These are phyloP conservation scores for Cystobasidium sp. DNA, from an alignment of 1,284 basidiomycete genomes.

Conservation along the genomic window DNA sequence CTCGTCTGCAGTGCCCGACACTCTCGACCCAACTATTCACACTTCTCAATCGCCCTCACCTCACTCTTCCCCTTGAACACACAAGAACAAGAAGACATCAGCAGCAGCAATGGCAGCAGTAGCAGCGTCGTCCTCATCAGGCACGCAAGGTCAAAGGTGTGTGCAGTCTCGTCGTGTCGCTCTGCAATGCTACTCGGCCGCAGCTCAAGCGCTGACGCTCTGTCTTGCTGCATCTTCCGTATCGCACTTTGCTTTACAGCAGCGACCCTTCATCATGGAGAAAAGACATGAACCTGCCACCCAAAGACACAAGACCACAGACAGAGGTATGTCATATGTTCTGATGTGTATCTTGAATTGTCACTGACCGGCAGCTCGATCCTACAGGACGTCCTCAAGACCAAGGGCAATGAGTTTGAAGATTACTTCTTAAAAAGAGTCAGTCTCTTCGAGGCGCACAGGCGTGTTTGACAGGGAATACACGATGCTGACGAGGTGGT, in stretches of 20 bases:
- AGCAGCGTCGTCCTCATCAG: slow-evolving; percentile 17
- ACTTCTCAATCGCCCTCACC: neutral
- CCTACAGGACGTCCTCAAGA: slow-evolving; percentile 79
- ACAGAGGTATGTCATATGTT: slow-evolving; percentile 67
- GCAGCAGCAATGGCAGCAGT: slow-evolving; percentile 19
- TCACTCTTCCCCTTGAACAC: neutral
- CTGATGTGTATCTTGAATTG: neutral
- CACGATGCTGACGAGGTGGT: neutral
- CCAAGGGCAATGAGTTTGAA: slow-evolving; percentile 90
- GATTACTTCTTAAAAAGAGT: slow-evolving; percentile 65
- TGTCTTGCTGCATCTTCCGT: neutral
- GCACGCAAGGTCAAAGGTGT: slow-evolving; percentile 17
- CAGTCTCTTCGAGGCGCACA: slow-evolving; percentile 2
- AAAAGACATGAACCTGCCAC: slow-evolving; percentile 75
- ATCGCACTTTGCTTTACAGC: neutral
- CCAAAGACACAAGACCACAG: slow-evolving; percentile 88
- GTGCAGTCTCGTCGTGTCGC: neutral
- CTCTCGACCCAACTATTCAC: neutral
- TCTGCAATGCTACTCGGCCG: neutral
- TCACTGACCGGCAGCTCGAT: slow-evolving; percentile 11
- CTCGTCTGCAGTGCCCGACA: slow-evolving; percentile 3
- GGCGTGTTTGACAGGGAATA: neutral
- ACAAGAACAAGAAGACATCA: neutral
- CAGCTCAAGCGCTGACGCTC: neutral
- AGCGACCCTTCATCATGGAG: slow-evolving; percentile 66